These are phyloP conservation scores for Lasiodiplodia gonubiensis DNA, from an alignment of 2,329 filamentous ascomycete species.

Conservation along the genomic window DNA sequence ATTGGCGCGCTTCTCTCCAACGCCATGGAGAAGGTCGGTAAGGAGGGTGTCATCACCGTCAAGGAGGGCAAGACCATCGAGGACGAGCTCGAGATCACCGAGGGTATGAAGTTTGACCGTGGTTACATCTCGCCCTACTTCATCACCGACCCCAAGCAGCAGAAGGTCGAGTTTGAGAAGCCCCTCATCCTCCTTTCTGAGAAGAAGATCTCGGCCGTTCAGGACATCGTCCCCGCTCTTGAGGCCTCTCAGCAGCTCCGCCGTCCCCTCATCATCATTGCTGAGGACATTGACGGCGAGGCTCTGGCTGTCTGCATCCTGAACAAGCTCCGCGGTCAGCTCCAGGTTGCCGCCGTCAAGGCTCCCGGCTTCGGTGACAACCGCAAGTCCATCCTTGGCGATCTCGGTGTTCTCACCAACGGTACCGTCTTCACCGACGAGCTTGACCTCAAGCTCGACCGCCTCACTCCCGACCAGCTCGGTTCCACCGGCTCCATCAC, in stretches of 20 bases:
- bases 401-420: slow-evolving; percentile 94
- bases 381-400: slow-evolving; percentile 98
- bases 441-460: slow-evolving; percentile 98
- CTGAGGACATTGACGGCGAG: slow-evolving; percentile 98
- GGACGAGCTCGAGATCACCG: slow-evolving; percentile 97
- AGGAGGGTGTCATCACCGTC: slow-evolving; percentile 99
- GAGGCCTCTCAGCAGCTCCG: slow-evolving; percentile 96
- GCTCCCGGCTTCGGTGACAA: slow-evolving; percentile 99
- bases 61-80: slow-evolving; percentile 99
- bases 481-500: slow-evolving; percentile 97
- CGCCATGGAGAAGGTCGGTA: slow-evolving; percentile 99
- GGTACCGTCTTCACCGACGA: slow-evolving; percentile 97
- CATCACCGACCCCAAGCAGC: slow-evolving; percentile 98
- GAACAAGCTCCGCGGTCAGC: slow-evolving; percentile 99
- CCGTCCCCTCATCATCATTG: slow-evolving; percentile 96
- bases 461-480: slow-evolving; percentile 93
- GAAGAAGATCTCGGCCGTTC: slow-evolving; percentile 99
- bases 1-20: slow-evolving; percentile 95
- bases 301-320: slow-evolving; percentile 98
- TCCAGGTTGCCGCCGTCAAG: slow-evolving; percentile 98
- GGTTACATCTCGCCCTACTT: slow-evolving; percentile 99
- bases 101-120: slow-evolving; percentile 99
- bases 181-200: slow-evolving; percentile 97
- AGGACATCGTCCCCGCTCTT: slow-evolving; percentile 97
- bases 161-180: slow-evolving; percentile 99